Conservation (phyloP, 2,329 filamentous ascomycete species). For the Calonectria multiphialidica region DNA sequence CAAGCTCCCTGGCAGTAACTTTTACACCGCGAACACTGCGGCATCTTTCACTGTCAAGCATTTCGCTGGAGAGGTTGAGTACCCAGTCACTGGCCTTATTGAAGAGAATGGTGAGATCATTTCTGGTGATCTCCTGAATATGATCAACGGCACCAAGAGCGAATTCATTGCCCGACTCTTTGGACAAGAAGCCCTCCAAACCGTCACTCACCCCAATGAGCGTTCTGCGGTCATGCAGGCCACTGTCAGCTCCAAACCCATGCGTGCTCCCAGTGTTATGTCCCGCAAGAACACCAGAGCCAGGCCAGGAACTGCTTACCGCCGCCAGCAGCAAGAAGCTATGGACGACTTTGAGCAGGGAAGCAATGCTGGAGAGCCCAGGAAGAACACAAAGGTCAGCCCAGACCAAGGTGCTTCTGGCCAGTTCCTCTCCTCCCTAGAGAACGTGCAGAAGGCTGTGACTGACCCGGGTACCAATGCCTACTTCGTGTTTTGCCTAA, state of each 20-base stretch:
- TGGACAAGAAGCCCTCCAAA: constrained; percentile 94
- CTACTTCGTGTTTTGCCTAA: constrained; percentile 97
- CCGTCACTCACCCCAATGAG: constrained; percentile 93
- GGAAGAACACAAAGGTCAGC: constrained; percentile 56
- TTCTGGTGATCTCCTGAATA: constrained; percentile 93
- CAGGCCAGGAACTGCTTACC: constrained; percentile 48
- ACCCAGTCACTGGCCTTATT: constrained; percentile 85
- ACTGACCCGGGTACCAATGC: constrained; percentile 86
- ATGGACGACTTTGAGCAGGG: constrained; percentile 61
- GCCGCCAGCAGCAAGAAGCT: constrained; percentile 56
- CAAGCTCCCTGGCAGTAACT: constrained; percentile 88
- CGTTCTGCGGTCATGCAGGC: constrained; percentile 93
- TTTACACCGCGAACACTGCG: constrained; percentile 83
- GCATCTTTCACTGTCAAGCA: constrained; percentile 92
- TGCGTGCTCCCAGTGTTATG: constrained; percentile 93
- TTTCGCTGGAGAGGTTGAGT: constrained; percentile 97
- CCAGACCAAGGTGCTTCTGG: constrained; percentile 88
- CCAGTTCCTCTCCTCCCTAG: constrained; percentile 89
- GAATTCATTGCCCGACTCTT: constrained; percentile 92
- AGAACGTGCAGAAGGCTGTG: constrained; percentile 91
- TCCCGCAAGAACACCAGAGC: constrained; percentile 74
- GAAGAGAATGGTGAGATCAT: constrained; percentile 98
- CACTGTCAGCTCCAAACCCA: constrained; percentile 94
- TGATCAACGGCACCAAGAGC: constrained; percentile 89
- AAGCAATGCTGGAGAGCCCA: constrained; percentile 61